Conservation (phyloP, 1,284 basidiomycete species). For the Bjerkandera adusta region DNA sequence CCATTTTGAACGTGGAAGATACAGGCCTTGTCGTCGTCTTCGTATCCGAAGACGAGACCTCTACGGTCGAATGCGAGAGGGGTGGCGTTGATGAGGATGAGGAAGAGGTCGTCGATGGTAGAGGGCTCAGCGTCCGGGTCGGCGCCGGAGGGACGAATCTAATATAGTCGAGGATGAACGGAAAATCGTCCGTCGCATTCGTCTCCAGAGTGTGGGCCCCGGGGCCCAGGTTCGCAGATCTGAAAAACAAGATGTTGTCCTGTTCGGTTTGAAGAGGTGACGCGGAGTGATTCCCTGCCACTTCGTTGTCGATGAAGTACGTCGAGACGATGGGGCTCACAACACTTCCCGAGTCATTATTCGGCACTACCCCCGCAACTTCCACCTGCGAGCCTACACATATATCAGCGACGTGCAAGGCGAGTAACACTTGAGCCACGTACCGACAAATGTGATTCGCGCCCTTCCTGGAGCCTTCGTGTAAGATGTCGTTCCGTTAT, state of each 20-base stretch:
- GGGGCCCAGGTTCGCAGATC: slow-evolving; percentile 7
- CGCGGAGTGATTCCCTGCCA: background rate
- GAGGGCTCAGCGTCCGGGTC: too few species aligned
- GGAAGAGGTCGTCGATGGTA: background rate
- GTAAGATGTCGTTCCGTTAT: too few species aligned
- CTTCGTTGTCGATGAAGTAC: slow-evolving; percentile 3
- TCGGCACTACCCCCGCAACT: too few species aligned
- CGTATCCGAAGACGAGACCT: slow-evolving; percentile 2
- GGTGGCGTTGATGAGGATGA: background rate
- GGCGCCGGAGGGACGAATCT: slow-evolving; percentile 8
- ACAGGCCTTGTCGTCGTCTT: background rate
- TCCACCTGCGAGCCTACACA: too few species aligned
- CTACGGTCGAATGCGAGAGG: background rate
- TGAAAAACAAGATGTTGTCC: slow-evolving; percentile 12
- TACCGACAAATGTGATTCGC: too few species aligned
- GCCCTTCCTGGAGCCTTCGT: too few species aligned
- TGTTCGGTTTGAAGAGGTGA: slow-evolving; percentile 2
- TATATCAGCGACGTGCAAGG: too few species aligned
- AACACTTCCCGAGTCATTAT: too few species aligned
- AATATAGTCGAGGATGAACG: slow-evolving; percentile 19
- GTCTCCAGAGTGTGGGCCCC: slow-evolving; percentile 11
- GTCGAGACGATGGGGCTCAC: slow-evolving; percentile 2
- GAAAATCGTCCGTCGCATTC: slow-evolving; percentile 7
- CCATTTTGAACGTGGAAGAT: background rate
- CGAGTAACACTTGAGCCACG: too few species aligned